Base-by-base conservation (phyloP, 176 grass and related monocot genomes). In the Paspalum notatum region DNA sequence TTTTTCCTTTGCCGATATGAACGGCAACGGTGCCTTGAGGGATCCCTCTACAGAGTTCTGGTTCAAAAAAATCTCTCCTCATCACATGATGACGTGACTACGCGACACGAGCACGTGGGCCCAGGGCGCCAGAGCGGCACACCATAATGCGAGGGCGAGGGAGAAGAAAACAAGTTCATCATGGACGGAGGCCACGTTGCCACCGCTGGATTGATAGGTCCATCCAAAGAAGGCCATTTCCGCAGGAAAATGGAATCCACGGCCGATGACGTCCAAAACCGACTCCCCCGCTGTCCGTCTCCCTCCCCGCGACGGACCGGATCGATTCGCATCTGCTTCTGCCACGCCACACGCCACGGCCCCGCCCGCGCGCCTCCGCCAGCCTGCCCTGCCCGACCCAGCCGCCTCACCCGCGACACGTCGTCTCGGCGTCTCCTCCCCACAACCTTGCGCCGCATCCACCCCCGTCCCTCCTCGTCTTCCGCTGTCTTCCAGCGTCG, bases 331-430 rank as follows among this genome's bases (percentile, higher is more conserved):
- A 39, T 40, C 76, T 62, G 17, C 11, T 50, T 50, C 32, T 25
- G 21, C 58, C 41, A 32, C 71, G 50, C 25, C 26, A 15, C 64
- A 5, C 18, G 40, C 9, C n/a, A n/a, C n/a, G n/a, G n/a, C n/a
- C n/a, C 65, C 26, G 12, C n/a, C 21, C n/a, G 12, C 21, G 56
- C 56, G 22, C 24, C 59, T 14, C 1, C 3, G 46, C 46, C 68
- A 49, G 68, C 68, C 68, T 49, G 32, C 32, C 32, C 32, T 1
- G 32, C 32, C 32, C 32, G 68, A 71, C 22, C 68, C 68, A 72
- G 69, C 69, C 24, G 46, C 65, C 20, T 20, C 4, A 41, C 65
- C 47, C 67, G 22, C 44, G 59, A 50, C 75, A 64, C 60, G 59
- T 75, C 72, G 53, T 21, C 24, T 50, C 2, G 5, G 62, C 71